Percentiles rank a stretch among this genome's conserved stretches.
Conservation (phyloP, 768 basidiomycete genomes). For the Candolleomyces eurysporus region DNA sequence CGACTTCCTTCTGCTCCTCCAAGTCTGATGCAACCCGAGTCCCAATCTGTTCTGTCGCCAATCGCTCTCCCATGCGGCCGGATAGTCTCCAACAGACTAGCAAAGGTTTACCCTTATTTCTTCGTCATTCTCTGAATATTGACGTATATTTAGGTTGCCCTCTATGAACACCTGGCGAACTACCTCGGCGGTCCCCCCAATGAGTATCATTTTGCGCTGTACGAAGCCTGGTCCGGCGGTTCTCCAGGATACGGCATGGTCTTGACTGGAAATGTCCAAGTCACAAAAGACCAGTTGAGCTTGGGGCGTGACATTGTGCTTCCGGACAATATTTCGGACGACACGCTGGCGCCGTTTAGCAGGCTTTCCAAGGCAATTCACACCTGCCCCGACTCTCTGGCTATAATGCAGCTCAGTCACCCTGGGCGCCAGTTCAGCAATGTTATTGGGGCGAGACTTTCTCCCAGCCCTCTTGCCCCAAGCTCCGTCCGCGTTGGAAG, state of each 20-base stretch:
- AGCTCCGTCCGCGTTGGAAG: conserved; percentile 56
- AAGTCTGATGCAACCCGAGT: neutral
- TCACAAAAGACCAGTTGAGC: conserved; percentile 58
- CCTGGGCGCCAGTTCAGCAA: conserved; percentile 80
- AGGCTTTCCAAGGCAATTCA: conserved; percentile 34
- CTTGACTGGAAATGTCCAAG: conserved; percentile 82
- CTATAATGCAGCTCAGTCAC: conserved; percentile 85
- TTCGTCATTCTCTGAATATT: neutral
- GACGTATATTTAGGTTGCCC: conserved; percentile 58
- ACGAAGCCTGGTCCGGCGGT: conserved; percentile 70
- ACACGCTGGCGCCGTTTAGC: conserved; percentile 48
- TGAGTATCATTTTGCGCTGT: conserved; percentile 57
- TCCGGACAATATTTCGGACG: conserved; percentile 42
- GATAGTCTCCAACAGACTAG: neutral
- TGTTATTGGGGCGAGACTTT: conserved; percentile 62
- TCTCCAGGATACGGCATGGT: conserved; percentile 76
- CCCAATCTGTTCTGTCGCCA: neutral
- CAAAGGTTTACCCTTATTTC: conserved; percentile 3
- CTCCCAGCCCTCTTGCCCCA: conserved; percentile 68
- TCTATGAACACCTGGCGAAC: conserved; percentile 81
- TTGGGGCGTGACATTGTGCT: conserved; percentile 73
- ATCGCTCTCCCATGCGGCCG: neutral
- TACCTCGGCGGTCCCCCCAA: conserved; percentile 75
- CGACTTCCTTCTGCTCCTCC: neutral
- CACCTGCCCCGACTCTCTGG: conserved; percentile 33